Conservation (phyloP, 78 protist species). For the Diacronema lutheri region DNA sequence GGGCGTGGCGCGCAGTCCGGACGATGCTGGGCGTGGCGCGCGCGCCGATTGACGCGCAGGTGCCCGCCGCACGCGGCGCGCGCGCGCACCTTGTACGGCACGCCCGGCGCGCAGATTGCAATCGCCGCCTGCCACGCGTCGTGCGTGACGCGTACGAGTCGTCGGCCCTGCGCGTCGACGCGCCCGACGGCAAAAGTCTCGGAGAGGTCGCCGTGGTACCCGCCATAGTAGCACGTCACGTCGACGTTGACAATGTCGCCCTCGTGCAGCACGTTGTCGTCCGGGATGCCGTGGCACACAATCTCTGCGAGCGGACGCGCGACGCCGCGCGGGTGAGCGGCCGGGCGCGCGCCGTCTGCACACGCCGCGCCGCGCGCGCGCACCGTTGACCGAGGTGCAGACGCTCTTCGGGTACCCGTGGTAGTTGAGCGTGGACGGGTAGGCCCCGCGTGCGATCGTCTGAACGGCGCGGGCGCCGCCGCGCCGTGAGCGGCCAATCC, state of each 20-base stretch:
- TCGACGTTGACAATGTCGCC: conserved; percentile 94
- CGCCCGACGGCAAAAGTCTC: conserved; percentile 69
- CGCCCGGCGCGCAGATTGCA: conserved; percentile 1
- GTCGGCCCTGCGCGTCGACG: conserved; percentile 20
- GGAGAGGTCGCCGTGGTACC: conserved; percentile 89
- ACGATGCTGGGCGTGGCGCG: background rate
- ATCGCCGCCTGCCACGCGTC: conserved; percentile 34
- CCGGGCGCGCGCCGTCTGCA: no score
- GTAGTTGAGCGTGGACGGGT: conserved; percentile 94
- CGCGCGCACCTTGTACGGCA: background rate
- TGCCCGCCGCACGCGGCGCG: no score
- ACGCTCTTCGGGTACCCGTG: conserved; percentile 36
- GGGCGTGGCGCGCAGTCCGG: no score
- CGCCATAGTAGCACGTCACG: conserved; percentile 79
- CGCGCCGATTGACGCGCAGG: no score
- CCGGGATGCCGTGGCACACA: conserved; percentile 98
- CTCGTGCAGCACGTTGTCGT: conserved; percentile 63
- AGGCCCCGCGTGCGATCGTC: conserved; percentile 70
- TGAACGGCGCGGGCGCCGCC: conserved; percentile 80
- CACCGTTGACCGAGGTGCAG: conserved; percentile 46
- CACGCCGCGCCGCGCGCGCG: background rate
- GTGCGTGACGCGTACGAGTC: conserved; percentile 5
- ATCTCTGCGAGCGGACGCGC: background rate
- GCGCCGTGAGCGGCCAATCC: background rate
- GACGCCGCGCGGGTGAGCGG: no score